A percentile compares a stretch with the other conserved stretches of the same genome.
These are phyloP conservation scores for Gossypium davidsonii DNA, from an alignment of 441 rosid genomes.

Conservation along the genomic window DNA sequence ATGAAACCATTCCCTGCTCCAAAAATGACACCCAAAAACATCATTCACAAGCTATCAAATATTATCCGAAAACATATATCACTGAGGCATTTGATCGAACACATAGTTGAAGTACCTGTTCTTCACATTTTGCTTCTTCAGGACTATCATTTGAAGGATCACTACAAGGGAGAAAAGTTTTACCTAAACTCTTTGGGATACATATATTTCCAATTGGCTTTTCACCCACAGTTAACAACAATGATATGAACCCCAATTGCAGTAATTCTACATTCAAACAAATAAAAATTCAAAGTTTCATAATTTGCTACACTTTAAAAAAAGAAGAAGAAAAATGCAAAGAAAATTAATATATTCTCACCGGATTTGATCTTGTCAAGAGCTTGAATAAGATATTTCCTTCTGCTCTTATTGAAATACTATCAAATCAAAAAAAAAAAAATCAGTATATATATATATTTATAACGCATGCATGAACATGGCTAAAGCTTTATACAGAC, in stretches of 20 bases:
- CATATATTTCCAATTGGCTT: slow-evolving; percentile 56
- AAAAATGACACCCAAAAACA: neutral
- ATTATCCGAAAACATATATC: neutral
- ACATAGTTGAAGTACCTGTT: slow-evolving; percentile 23
- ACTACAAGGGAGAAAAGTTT: slow-evolving; percentile 58
- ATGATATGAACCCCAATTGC: slow-evolving; percentile 70
- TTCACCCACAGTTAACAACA: slow-evolving; percentile 52
- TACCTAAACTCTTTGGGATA: slow-evolving; percentile 33
- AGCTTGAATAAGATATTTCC: slow-evolving; percentile 53
- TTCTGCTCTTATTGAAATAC: slow-evolving; percentile 48
- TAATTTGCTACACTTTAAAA: neutral
- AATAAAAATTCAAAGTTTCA: neutral
- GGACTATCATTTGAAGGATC: slow-evolving; percentile 10
- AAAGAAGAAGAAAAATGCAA: neutral
- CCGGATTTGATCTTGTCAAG: slow-evolving; percentile 82
- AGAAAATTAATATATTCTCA: slow-evolving; percentile 7
- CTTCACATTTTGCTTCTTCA: slow-evolving; percentile 41
- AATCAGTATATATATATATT: neutral
- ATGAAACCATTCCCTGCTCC: slow-evolving; percentile 45
- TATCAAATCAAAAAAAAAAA: slow-evolving; percentile 2
- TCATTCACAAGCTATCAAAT: neutral
- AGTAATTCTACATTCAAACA: slow-evolving; percentile 36
- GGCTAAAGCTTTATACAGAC: slow-evolving; percentile 6
- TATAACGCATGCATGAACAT: neutral
- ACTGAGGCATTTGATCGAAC: neutral